Evolutionary conservation across 768 basidiomycete species (phyloP), one percentile per base, ranked within the genome.

Genomic region (Lactarius pseudohatsudake): DNA sequence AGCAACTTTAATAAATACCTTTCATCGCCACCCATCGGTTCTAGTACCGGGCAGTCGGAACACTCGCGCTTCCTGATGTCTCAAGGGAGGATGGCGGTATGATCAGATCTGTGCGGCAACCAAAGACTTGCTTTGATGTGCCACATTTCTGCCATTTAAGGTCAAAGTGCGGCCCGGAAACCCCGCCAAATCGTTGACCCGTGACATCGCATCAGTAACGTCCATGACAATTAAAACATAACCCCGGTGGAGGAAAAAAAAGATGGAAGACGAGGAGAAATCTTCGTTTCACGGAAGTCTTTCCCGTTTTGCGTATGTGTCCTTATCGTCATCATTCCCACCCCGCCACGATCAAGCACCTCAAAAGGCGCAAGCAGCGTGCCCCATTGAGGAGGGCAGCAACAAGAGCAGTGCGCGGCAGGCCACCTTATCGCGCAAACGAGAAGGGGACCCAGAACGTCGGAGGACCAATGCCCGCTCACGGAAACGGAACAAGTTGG

Each of bases 401-500:
- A 26, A 8, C 16, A 6, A 11, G 34, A 28, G 36, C n/a, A 20
- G 28, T 11, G 6, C 28, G 8, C 20, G 4, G 6, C 10, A 1
- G 9, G 10, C n/a, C 43, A 9, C 9, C 20, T 9, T 40, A 45
- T 47, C 56, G 32, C 55, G 16, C 41, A 64, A 57, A 15, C 62
- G 54, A 30, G 30, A 57, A 11, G 16, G 11, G 13, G 30, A 18
- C 28, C 11, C 55, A 18, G 34, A 2, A n/a, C 16, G 30, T 34
- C 16, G 9, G 5, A 30, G 32, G 22, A n/a, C 28, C 16, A 9
- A 40, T 28, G 18, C 59, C 18, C 32, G 40, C 41, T 57, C 63
- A 18, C 41, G 28, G 38, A 67, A 60, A 36, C 55, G 36, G 9
- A 57, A 55, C 57, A 70, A 69, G 36, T 81, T 79, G 60, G 77